A percentile compares a stretch with the other conserved stretches of the same genome.
phyloP scores from a whole-genome alignment of 176 grass and related monocot species.

The Avena atlantica region DNA sequence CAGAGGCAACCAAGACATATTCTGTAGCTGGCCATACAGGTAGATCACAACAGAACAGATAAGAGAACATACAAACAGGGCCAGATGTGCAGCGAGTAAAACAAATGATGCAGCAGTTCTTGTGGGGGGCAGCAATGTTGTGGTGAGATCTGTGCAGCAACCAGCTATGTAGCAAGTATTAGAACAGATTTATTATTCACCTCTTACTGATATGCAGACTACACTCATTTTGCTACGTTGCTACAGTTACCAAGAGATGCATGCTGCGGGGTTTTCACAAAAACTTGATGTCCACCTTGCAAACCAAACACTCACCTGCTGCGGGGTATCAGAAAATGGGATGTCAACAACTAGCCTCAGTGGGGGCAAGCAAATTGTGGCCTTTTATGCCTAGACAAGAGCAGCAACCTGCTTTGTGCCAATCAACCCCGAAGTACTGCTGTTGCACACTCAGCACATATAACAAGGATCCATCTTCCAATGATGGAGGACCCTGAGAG shows the following conservation, averaged over 20 bases:
- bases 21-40: slow-evolving; percentile 35
- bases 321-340: slow-evolving; percentile 36
- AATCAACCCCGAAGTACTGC: slow-evolving; percentile 54
- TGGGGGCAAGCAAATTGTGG: slow-evolving; percentile 45
- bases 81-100: slow-evolving; percentile 41
- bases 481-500: slow-evolving; percentile 49
- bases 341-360: slow-evolving; percentile 54
- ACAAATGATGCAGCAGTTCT: slow-evolving; percentile 44
- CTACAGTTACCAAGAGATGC: slow-evolving; percentile 13
- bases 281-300: slow-evolving; percentile 31
- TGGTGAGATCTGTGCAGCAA: slow-evolving; percentile 38
- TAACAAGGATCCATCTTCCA: slow-evolving; percentile 59
- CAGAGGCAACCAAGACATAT: slow-evolving; percentile 24
- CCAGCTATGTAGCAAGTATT: not conserved
- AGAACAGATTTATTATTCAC: slow-evolving; percentile 25
- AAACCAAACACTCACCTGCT: slow-evolving; percentile 40
- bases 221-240: not conserved
- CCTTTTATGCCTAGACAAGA: slow-evolving; percentile 47
- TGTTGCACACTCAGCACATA: slow-evolving; percentile 48
- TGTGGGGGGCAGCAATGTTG: slow-evolving; percentile 16
- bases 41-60: slow-evolving; percentile 49
- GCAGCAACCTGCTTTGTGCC: slow-evolving; percentile 42
- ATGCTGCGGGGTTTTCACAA: not conserved
- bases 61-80: slow-evolving; percentile 34
- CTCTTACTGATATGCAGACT: slow-evolving; percentile 9